Evolutionary conservation across 768 basidiomycete genomes (phyloP).

Genomic region (Lactarius indigo): DNA sequence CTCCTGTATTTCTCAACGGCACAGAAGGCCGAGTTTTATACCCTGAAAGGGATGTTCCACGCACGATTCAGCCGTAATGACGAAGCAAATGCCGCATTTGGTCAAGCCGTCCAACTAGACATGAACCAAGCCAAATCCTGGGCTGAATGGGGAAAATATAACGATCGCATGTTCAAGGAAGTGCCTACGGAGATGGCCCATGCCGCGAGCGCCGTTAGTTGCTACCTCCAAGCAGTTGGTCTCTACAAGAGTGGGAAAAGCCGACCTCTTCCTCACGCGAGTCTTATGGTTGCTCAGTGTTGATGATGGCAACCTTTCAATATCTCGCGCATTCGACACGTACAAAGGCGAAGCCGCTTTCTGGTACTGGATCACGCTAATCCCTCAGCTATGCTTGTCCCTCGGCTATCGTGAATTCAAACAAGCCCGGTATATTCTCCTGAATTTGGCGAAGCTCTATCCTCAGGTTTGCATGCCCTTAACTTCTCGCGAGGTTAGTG

Average conservation of each 20-base stretch:
- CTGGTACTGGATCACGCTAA: slow-evolving; percentile 99
- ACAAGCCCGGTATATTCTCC: slow-evolving; percentile 83
- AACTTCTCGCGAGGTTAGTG: not conserved
- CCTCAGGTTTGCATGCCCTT: slow-evolving; percentile 65
- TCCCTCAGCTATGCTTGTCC: slow-evolving; percentile 89
- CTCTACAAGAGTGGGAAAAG: slow-evolving; percentile 93
- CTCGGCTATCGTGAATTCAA: slow-evolving; percentile 90
- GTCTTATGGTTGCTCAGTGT: slow-evolving; percentile 96
- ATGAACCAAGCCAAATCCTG: slow-evolving; percentile 94
- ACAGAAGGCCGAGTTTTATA: slow-evolving; percentile 99
- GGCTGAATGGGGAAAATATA: slow-evolving; percentile 97
- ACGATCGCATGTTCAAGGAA: slow-evolving; percentile 91
- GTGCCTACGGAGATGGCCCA: slow-evolving; percentile 64
- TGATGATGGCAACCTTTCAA: slow-evolving; percentile 71
- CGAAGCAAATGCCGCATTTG: slow-evolving; percentile 89
- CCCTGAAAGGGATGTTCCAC: slow-evolving; percentile 98
- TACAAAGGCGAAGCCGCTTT: slow-evolving; percentile 96
- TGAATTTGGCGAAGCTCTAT: slow-evolving; percentile 85
- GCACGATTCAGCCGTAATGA: slow-evolving; percentile 81
- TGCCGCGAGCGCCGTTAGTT: slow-evolving; percentile 91
- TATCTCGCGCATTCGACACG: slow-evolving; percentile 82
- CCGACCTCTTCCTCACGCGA: slow-evolving; percentile 83
- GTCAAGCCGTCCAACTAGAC: slow-evolving; percentile 94
- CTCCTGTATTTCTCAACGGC: slow-evolving; percentile 92
- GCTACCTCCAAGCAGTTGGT: slow-evolving; percentile 96